Base-by-base conservation (phyloP, 192 early-diverging fungal genomes). In the Backusella liffmaniae region DNA sequence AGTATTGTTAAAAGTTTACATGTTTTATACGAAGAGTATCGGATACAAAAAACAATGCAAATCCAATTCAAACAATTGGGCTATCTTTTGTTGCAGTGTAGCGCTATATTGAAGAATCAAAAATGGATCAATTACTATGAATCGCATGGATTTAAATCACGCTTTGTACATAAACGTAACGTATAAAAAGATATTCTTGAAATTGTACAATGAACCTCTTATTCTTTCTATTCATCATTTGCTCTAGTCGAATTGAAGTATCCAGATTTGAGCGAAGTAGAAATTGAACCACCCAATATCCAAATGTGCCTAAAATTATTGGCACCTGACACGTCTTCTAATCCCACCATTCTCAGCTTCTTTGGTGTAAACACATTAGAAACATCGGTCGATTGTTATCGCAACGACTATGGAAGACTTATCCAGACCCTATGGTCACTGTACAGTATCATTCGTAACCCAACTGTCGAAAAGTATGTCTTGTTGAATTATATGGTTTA, bases 21-120 rank as follows among this genome's bases (percentile, higher is more conserved):
- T 67, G 36, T 74, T 0, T 32, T 67, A 12, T 74, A 49, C 46
- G 73, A 74, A 67, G 73, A 74, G 6, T 74, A 67, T 46, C 59
- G 73, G 9, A 12, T 74, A 1, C 37, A 32, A n/a, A 74, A 42
- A 18, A 34, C 39, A 13, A 39, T 32, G 62, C 21, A 32, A 9
- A 18, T 35, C 2, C 59, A 44, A 30, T 21, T 66, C 30, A 37
- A 2, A n/a, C 23, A 42, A 21, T 30, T 74, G 23, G 62, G 62
- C 3, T 44, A 66, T 67, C 23, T 74, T 7, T 42, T 74, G 7
- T 21, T 44, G 5, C 62, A 65, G 29, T 32, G 30, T 12, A 41
- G 36, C 10, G 7, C 18, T 1, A 66, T 74, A 34, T 44, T 74
- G 18, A 30, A 30, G 32, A 65, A 74, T 4, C 13, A 35, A 7